A percentile compares a stretch with the other conserved stretches of the same genome.
Evolutionary conservation across 352 stramenopile genomes (phyloP).

Genomic region (Globisporangium abappressorium): DNA sequence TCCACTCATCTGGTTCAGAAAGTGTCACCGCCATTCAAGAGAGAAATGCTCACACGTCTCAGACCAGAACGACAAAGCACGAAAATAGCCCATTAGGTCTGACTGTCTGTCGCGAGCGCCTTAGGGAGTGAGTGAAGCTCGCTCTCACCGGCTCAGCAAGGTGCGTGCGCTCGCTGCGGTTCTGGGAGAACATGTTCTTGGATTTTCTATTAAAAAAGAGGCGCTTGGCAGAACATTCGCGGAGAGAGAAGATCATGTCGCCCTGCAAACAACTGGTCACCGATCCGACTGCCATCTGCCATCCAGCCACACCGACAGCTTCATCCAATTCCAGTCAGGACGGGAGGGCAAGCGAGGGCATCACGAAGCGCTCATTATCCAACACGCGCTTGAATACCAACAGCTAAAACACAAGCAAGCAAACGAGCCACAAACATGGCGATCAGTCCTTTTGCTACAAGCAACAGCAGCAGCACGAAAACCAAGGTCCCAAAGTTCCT

Average conservation of each 20-base stretch:
- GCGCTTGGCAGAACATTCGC: constrained; percentile 4
- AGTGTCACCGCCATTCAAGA: not conserved
- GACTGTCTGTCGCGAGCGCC: not conserved
- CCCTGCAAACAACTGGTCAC: not conserved
- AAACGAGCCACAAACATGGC: not conserved
- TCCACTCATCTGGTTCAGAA: not conserved
- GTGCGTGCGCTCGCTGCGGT: not conserved
- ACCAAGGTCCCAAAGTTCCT: constrained; percentile 71
- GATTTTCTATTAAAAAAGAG: constrained; percentile 1
- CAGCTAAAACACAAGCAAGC: not conserved
- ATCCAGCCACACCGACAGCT: not conserved
- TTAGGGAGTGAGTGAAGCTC: not conserved
- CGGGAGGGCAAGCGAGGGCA: not conserved
- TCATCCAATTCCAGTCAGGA: not conserved
- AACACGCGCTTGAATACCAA: not conserved
- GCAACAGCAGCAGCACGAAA: not conserved
- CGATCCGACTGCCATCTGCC: not conserved
- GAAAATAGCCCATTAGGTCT: not conserved
- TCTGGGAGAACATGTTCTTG: not conserved
- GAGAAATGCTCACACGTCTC: not conserved
- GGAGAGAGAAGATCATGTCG: not conserved
- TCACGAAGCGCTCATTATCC: not conserved
- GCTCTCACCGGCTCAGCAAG: not conserved
- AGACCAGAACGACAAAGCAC: not conserved
- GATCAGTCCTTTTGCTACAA: not conserved